These are phyloP conservation scores for Stephanodiscus minutulus DNA, from an alignment of 108 stramenopile species.

Conservation along the genomic window DNA sequence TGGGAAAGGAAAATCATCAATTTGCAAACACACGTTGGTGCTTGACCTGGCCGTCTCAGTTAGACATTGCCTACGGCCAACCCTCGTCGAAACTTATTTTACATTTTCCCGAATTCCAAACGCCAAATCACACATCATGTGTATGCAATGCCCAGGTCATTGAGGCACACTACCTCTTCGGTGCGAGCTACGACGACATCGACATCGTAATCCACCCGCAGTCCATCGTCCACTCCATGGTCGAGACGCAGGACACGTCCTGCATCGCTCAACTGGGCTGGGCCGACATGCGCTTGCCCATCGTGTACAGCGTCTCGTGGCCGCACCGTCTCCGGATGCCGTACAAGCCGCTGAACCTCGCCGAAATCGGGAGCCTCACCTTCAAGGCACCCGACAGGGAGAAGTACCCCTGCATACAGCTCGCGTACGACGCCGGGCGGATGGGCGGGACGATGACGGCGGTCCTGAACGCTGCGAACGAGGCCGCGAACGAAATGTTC, in stretches of 20 bases:
- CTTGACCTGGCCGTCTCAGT: too few relatives aligned
- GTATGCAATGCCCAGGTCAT: constrained; percentile 66
- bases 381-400: constrained; percentile 87
- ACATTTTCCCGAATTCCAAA: too few relatives aligned
- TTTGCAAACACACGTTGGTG: too few relatives aligned
- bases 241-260: constrained; percentile 96
- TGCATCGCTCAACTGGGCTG: constrained; percentile 95
- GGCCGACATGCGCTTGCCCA: constrained; percentile 97
- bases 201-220: constrained; percentile 97
- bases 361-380: constrained; percentile 80
- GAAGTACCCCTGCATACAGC: constrained; percentile 94
- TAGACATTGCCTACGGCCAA: too few relatives aligned
- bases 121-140: background rate
- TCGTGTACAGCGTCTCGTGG: constrained; percentile 96
- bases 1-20: background rate
- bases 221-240: constrained; percentile 95
- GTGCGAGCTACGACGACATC: constrained; percentile 96
- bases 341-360: constrained; percentile 86
- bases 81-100: too few relatives aligned
- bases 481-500: constrained; percentile 96
- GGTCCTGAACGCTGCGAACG: constrained; percentile 95
- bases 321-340: constrained; percentile 94
- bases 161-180: constrained; percentile 97
- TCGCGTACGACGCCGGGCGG: constrained; percentile 93
- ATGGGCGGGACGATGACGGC: constrained; percentile 97